Conservation (phyloP, 441 rosid genomes). For the Mallotus repandus region DNA sequence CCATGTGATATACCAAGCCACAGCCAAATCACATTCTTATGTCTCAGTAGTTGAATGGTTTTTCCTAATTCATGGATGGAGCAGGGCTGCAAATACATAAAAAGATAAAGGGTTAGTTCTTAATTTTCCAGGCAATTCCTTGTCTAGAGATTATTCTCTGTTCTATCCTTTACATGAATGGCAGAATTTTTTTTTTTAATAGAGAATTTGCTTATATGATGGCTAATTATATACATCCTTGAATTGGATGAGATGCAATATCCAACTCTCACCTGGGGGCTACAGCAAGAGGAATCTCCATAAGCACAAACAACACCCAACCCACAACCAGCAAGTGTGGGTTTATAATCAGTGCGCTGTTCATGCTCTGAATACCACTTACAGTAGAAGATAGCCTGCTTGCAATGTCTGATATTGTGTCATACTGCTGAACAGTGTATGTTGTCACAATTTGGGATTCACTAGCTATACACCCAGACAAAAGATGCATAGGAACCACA, state of each 20-base stretch:
- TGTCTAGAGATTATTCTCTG: too few relatives aligned
- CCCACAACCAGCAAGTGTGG: constrained; percentile 30
- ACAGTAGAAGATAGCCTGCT: constrained; percentile 30
- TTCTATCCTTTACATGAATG: too few relatives aligned
- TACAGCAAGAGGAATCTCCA: constrained; percentile 27
- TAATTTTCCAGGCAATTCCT: neutral
- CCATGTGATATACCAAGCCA: neutral
- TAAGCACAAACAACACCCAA: constrained; percentile 53
- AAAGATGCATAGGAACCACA: constrained; percentile 35
- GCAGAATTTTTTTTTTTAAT: too few relatives aligned
- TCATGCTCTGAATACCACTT: constrained; percentile 36
- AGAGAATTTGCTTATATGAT: too few relatives aligned
- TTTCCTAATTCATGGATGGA: neutral
- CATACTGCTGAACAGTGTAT: constrained; percentile 52
- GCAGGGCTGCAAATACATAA: constrained; percentile 6
- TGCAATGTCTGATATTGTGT: constrained; percentile 38
- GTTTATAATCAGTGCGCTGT: constrained; percentile 24
- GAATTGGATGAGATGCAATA: neutral
- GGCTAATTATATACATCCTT: too few relatives aligned
- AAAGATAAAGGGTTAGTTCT: neutral
- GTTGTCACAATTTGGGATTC: constrained; percentile 40
- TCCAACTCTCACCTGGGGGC: constrained; percentile 24
- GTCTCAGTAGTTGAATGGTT: neutral
- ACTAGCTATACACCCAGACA: constrained; percentile 48
- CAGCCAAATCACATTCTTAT: neutral